Evolutionary conservation across 768 basidiomycete species (phyloP), one percentile per base, ranked within the genome.

Genomic region (Xerocomellus intermedius): DNA sequence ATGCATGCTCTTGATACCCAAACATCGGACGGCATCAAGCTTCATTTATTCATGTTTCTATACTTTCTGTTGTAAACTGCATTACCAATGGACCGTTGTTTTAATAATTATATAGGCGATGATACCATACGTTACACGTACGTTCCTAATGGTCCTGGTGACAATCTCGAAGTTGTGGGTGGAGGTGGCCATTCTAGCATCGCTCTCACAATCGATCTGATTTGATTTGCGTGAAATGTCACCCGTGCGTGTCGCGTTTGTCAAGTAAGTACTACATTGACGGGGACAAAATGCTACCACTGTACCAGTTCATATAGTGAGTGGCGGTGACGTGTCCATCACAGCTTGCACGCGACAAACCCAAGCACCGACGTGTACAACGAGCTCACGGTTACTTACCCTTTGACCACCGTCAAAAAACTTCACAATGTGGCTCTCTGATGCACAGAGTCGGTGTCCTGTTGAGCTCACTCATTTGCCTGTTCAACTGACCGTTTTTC

Each of bases 361-460:
- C 28, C 48, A 36, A 44, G 38, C 42, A 24, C 21, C 14, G 39
- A 47, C 45, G 22, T 30, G 16, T 4, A 53, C 50, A 17, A 9
- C 45, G 19, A 35, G 35, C 17, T 53, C 48, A 26, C 19, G 9
- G 2, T 9, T 10, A n/a, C 17, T 30, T 28, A 22, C 56, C 59
- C 50, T 56, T 28, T 1, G 33, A 57, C 59, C 54, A 50, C 22
- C 37, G 4, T 17, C 50, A 42, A 51, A 49, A 53, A 52, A 30
- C 17, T 36, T 44, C 21, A 51, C 51, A 41, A 81, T 81, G 79
- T 81, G 79, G 79, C 68, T 81, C 44, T 77, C 81, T 54, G 82
- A 84, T 59, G 72, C 75, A 41, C 82, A 84, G 68, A 84, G 67
- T 74, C 21, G 8, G 70, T 66, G 9, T 35, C 30, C 21, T 39